Evolutionary conservation across 75 land plant species (phyloP).

Genomic region (Isoetes taiwanensis): DNA sequence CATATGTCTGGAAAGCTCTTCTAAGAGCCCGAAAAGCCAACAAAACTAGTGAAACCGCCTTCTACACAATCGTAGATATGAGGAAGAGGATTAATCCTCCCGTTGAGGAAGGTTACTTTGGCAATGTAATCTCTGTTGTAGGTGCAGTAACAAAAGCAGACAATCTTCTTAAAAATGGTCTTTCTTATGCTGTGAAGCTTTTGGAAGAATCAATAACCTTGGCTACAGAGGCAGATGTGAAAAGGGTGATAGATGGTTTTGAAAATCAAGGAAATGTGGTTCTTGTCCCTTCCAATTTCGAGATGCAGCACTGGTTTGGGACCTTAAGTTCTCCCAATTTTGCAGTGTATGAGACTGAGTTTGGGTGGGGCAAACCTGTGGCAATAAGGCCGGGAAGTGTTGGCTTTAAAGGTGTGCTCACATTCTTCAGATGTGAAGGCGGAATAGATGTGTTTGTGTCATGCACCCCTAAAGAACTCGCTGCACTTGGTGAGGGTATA

Average conservation of each 20-base stretch:
- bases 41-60: constrained; percentile 41
- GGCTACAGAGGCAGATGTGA: no score
- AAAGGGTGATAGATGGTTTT: no score
- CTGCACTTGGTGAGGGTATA: no score
- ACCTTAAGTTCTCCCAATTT: constrained; percentile 72
- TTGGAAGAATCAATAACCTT: no score
- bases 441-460: no score
- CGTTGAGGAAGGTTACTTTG: constrained; percentile 51
- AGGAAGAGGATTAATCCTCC: constrained; percentile 44
- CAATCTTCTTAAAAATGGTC: constrained; percentile 20
- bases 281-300: no score
- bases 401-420: no score
- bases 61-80: constrained; percentile 55
- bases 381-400: no score
- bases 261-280: no score
- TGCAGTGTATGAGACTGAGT: constrained; percentile 53
- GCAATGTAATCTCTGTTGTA: constrained; percentile 51
- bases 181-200: constrained; percentile 25
- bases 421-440: no score
- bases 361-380: constrained; percentile 54
- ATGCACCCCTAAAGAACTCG: no score
- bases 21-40: constrained; percentile 33
- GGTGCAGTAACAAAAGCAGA: constrained; percentile 47
- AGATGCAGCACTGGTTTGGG: constrained; percentile 42
- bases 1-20: constrained; percentile 46